These are phyloP conservation scores for Claviceps pazoutovae DNA, from an alignment of 2,329 filamentous ascomycete genomes.

Conservation along the genomic window DNA sequence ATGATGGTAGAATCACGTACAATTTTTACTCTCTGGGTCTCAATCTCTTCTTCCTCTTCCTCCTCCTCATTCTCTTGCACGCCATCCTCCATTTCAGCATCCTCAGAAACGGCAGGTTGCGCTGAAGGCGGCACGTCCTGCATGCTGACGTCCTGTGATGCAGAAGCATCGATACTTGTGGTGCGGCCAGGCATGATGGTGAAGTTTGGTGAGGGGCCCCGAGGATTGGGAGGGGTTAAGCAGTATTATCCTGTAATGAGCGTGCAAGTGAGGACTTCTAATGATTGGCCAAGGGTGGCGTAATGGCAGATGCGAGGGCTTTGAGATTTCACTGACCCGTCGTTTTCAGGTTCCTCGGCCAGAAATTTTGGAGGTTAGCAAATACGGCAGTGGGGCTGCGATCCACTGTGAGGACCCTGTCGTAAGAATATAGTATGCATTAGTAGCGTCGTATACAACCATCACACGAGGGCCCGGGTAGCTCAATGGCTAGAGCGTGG, in stretches of 20 bases:
- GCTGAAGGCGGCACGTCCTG: conserved; percentile 29
- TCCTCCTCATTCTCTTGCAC: conserved; percentile 16
- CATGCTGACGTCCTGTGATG: conserved; percentile 26
- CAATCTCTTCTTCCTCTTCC: conserved; percentile 31
- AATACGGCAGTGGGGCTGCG: not conserved
- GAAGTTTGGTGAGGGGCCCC: not conserved
- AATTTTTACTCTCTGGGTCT: conserved; percentile 46
- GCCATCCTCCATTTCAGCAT: conserved; percentile 19
- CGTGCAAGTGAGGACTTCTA: too few relatives aligned
- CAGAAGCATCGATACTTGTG: conserved; percentile 18
- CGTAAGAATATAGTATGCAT: not conserved
- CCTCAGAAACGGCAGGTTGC: conserved; percentile 20
- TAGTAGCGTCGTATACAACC: not conserved
- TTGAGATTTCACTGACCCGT: not conserved
- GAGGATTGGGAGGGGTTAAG: not conserved
- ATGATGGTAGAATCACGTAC: conserved; percentile 25
- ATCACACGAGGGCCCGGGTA: conserved; percentile 12
- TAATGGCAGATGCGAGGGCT: not conserved
- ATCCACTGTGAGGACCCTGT: not conserved
- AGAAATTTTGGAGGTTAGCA: conserved; percentile 7
- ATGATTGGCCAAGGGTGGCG: not conserved
- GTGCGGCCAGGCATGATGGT: conserved; percentile 26
- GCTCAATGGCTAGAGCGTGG: conserved; percentile 22
- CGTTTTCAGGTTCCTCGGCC: not conserved
- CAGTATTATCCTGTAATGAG: not conserved